Evolutionary conservation across 148 eudicot genomes (phyloP).

Genomic region (Fagopyrum esculentum): DNA sequence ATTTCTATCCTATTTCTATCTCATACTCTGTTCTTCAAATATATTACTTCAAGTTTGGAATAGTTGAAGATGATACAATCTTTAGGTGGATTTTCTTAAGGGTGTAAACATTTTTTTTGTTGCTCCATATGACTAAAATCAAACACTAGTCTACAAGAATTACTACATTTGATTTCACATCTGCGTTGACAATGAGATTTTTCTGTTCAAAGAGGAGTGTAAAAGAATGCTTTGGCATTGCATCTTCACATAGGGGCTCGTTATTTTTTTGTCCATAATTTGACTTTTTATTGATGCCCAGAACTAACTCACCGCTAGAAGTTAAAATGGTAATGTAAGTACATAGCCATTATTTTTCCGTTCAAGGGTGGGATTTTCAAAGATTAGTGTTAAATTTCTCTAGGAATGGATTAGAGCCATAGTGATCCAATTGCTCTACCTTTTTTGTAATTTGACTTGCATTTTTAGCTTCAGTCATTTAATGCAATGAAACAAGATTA

Average conservation of each 20-base stretch:
- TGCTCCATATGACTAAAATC: background rate
- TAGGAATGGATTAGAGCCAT: background rate
- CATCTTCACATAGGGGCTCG: background rate
- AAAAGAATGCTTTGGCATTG: background rate
- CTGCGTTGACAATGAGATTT: background rate
- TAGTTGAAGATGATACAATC: background rate
- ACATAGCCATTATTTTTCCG: background rate
- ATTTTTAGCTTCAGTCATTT: background rate
- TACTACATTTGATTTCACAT: slow-evolving; percentile 1
- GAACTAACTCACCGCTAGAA: background rate
- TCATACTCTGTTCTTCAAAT: too few relatives aligned
- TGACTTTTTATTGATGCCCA: slow-evolving; percentile 2
- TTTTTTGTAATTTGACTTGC: slow-evolving; percentile 6
- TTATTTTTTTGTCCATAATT: background rate
- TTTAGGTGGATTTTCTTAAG: slow-evolving; percentile 11
- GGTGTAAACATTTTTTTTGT: background rate
- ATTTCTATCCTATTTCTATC: too few relatives aligned
- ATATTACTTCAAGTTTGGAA: too few relatives aligned
- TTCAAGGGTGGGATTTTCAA: background rate
- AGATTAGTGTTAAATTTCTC: background rate
- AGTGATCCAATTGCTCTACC: background rate
- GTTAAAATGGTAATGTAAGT: background rate
- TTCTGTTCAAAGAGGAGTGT: background rate
- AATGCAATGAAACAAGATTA: background rate
- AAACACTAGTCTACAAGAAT: slow-evolving; percentile 7